phyloP scores from a whole-genome alignment of 148 eudicot genomes.

The Vaccinium vitisidaea region DNA sequence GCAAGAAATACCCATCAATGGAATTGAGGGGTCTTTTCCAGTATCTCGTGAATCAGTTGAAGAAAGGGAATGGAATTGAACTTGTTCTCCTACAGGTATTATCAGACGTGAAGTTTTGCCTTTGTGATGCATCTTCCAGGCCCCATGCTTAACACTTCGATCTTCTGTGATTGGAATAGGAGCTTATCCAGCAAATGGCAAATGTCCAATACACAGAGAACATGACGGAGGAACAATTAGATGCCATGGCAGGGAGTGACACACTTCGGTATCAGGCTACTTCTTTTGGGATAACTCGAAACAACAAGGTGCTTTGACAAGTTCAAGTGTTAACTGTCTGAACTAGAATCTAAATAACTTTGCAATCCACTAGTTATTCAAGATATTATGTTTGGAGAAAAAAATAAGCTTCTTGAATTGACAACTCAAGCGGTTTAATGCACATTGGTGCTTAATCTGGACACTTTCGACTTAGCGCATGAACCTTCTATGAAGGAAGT shows the following conservation, averaged over 20 bases:
- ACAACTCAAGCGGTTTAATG: not conserved
- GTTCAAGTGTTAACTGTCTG: not conserved
- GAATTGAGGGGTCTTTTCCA: constrained; percentile 97
- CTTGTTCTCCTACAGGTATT: constrained; percentile 89
- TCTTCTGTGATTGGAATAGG: constrained; percentile 44
- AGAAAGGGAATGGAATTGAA: constrained; percentile 90
- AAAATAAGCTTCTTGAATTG: not conserved
- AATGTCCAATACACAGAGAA: constrained; percentile 96
- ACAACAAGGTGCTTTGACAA: constrained; percentile 65
- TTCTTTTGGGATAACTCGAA: constrained; percentile 82
- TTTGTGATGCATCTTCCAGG: not conserved
- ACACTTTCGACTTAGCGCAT: not conserved
- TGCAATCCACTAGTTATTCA: not conserved
- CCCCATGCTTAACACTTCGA: not conserved
- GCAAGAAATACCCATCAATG: constrained; percentile 99
- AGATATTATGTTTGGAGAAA: not conserved
- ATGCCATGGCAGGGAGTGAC: constrained; percentile 99
- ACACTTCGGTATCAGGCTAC: constrained; percentile 91
- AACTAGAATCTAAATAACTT: not conserved
- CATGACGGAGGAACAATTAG: constrained; percentile 97
- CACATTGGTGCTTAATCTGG: not conserved
- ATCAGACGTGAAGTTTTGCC: not conserved
- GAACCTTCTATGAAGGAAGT: not conserved
- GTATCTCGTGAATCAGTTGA: constrained; percentile 91
- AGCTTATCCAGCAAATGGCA: constrained; percentile 98